Percentiles rank a stretch among this genome's conserved stretches.
phyloP scores from a whole-genome alignment of 371 early-diverging fungal genomes.

The Amoeboaphelidium protococcarum region DNA sequence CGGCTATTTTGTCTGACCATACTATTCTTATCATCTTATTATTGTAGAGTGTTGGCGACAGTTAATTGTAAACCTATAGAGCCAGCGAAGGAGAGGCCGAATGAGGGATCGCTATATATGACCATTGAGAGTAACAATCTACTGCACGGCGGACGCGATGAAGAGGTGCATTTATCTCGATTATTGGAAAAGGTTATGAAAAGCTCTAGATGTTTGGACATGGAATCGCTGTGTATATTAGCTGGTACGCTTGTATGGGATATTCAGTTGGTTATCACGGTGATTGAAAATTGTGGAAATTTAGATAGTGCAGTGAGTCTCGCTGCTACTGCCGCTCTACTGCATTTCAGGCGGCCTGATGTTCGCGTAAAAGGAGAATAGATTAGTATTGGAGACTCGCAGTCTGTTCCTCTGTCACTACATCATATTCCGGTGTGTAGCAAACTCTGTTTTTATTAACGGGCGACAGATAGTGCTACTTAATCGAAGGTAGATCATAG shows the following conservation, averaged over 20 bases:
- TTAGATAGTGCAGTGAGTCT: slow-evolving; percentile 66
- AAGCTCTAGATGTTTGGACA: slow-evolving; percentile 62
- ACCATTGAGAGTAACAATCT: too few relatives aligned
- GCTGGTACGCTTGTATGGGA: slow-evolving; percentile 36
- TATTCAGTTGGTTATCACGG: slow-evolving; percentile 63
- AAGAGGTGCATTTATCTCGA: too few relatives aligned
- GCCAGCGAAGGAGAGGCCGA: too few relatives aligned
- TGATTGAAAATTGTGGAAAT: slow-evolving; percentile 80
- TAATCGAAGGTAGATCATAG: not conserved
- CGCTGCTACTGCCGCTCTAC: slow-evolving; percentile 62
- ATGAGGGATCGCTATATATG: too few relatives aligned
- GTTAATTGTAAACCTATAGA: too few relatives aligned
- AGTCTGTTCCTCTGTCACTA: slow-evolving; percentile 69
- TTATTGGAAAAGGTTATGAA: slow-evolving; percentile 63
- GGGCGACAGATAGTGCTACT: slow-evolving; percentile 26
- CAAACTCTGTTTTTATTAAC: slow-evolving; percentile 66
- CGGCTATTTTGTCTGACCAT: too few relatives aligned
- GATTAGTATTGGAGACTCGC: slow-evolving; percentile 56
- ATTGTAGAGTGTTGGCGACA: too few relatives aligned
- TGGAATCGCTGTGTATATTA: slow-evolving; percentile 87
- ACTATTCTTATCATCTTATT: too few relatives aligned
- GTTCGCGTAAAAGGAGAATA: slow-evolving; percentile 68
- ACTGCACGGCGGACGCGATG: too few relatives aligned
- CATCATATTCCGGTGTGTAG: slow-evolving; percentile 81
- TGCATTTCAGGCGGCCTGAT: slow-evolving; percentile 77